A percentile compares a stretch with the other conserved stretches of the same genome.
Evolutionary conservation across 805 yeast species (phyloP).

Genomic region (Komagataella ulmi): DNA sequence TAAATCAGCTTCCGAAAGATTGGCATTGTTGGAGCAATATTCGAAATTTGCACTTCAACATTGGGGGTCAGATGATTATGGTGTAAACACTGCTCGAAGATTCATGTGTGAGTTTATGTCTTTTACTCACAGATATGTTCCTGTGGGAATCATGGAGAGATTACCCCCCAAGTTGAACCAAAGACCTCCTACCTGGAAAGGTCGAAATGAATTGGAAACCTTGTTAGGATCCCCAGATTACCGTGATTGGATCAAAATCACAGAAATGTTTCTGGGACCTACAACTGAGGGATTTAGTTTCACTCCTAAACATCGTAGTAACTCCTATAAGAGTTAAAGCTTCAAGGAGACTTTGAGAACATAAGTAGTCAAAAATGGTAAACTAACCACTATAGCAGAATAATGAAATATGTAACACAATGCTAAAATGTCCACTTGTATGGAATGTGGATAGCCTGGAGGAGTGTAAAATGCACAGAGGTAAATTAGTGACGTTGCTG

Average conservation of each 20-base stretch:
- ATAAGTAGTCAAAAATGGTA: constrained; percentile 69
- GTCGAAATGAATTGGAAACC: constrained; percentile 88
- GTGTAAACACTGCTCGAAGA: constrained; percentile 77
- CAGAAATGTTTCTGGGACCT: constrained; percentile 92
- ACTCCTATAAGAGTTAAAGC: constrained; percentile 38
- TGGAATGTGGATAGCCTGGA: constrained; percentile 30
- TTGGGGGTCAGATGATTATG: constrained; percentile 97
- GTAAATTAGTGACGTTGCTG: constrained; percentile 80
- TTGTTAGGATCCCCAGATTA: constrained; percentile 74
- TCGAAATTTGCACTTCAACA: constrained; percentile 80
- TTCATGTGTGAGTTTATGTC: constrained; percentile 90
- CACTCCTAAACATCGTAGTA: constrained; percentile 92
- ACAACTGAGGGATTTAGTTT: constrained; percentile 64
- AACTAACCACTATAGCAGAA: constrained; percentile 45
- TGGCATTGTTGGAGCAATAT: constrained; percentile 58
- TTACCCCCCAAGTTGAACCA: constrained; percentile 84
- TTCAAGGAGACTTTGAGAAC: constrained; percentile 39
- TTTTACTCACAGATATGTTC: constrained; percentile 88
- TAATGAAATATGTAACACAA: constrained; percentile 66
- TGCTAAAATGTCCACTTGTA: constrained; percentile 81
- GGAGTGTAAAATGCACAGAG: constrained; percentile 83
- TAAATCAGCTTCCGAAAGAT: constrained; percentile 80
- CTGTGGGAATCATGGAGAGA: constrained; percentile 83
- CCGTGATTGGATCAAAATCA: constrained; percentile 89
- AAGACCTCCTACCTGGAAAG: constrained; percentile 88